Base-by-base conservation (phyloP, 1,284 basidiomycete species). In the Chalciporus sp. region DNA sequence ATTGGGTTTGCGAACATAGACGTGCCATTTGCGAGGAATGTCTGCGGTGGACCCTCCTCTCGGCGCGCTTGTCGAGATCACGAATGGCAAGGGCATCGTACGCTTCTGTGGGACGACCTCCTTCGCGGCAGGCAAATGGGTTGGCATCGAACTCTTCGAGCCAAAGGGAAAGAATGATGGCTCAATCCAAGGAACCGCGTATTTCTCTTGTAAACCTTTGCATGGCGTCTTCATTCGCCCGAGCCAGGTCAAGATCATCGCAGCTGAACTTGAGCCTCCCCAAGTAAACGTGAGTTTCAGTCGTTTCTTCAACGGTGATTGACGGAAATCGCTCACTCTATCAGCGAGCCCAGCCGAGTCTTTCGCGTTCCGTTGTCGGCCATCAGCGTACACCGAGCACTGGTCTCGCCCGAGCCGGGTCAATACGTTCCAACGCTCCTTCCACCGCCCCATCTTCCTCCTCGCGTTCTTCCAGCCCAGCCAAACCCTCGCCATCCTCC, bases 121-220 rank as follows among this genome's bases (percentile, higher is more conserved):
- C 4, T 99, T 99, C 70, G 85, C 93, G 14, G 71, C 85, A 2
- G 97, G 97, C 0, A 90, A 90, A 74, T 99, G 97, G 97, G 83
- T 98, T 55, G 97, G 97, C 14, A 85, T 99, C 54, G 94, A 95
- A 69, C 83, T 99, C 51, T 84, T 78, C 47, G 86, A 90, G 60
- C 71, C 82, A 4, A 88, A 85, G 42, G 97, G 97, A 39, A 98
- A 98, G 86, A 99, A 99, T 76, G 91, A 99, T 65, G 97, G 97
- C 2, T 83, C 85, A 1, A 92, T 99, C 1, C 80, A 89, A 46
- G 95, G 91, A 27, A 78, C 88, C 53, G 64, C 74, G 8, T 99
- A 99, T 76, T 99, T 99, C 72, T 80, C 78, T 16, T 96, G 94
- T 74, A 80, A 82, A 61, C 77, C 81, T 49, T 78, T 79, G 35